These are phyloP conservation scores for Fraxinus platypoda DNA, from an alignment of 305 asterid genomes.

Conservation along the genomic window DNA sequence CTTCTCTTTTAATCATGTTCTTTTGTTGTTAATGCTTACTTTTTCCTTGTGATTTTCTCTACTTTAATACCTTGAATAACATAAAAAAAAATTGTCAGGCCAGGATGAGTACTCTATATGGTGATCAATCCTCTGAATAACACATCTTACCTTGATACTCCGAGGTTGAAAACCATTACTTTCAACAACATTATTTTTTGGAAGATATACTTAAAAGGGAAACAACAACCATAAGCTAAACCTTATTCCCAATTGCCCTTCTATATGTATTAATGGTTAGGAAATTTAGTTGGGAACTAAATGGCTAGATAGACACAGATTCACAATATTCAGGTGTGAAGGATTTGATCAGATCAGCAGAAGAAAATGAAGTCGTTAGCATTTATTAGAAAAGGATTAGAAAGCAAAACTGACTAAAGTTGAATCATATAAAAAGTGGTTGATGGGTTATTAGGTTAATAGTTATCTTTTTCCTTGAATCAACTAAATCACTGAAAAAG, in stretches of 20 bases:
- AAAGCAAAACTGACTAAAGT: not conserved
- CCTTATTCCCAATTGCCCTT: not conserved
- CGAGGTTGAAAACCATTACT: conserved; percentile 7
- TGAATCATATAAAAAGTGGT: conserved; percentile 7
- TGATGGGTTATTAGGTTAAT: not conserved
- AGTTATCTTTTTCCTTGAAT: not conserved
- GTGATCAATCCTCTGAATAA: not conserved
- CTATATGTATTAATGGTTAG: not conserved
- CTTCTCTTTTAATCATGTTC: conserved; percentile 13
- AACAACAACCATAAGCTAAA: not conserved
- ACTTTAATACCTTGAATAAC: conserved; percentile 2
- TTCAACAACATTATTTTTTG: not conserved
- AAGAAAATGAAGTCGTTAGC: not conserved
- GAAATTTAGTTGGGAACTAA: conserved; percentile 3
- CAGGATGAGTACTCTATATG: not conserved
- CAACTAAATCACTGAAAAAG: not conserved
- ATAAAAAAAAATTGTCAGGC: not conserved
- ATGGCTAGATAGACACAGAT: conserved; percentile 7
- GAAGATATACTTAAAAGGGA: not conserved
- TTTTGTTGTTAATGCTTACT: not conserved
- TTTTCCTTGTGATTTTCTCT: not conserved
- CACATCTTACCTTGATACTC: not conserved
- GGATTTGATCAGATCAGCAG: not conserved
- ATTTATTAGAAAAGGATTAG: not conserved
- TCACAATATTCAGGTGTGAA: not conserved